phyloP scores from a whole-genome alignment of 768 basidiomycete genomes.

The Tulasnella sp. region DNA sequence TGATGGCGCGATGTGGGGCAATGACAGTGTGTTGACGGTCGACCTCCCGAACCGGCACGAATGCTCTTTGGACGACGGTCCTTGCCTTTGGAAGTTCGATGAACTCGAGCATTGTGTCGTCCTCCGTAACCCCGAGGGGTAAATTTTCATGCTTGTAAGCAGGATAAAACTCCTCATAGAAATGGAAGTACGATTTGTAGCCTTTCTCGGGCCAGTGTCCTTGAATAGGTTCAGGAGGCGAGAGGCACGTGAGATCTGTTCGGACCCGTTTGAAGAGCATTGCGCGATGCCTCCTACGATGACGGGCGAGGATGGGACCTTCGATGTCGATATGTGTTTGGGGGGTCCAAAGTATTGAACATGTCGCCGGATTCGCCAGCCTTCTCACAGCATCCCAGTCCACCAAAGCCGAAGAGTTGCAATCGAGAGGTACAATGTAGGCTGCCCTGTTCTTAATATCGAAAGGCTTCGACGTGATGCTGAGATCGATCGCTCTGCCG shows the following conservation, averaged over 20 bases:
- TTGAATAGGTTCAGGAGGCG: slow-evolving; percentile 47
- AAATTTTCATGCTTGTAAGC: not conserved
- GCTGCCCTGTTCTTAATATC: slow-evolving; percentile 54
- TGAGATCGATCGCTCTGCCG: slow-evolving; percentile 61
- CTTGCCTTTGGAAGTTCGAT: slow-evolving; percentile 16
- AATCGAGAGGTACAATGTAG: slow-evolving; percentile 68
- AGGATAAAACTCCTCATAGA: slow-evolving; percentile 20
- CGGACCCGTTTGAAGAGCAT: slow-evolving; percentile 62
- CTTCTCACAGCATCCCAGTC: not conserved
- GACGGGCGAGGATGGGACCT: slow-evolving; percentile 26
- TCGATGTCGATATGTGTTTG: slow-evolving; percentile 8
- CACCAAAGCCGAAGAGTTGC: slow-evolving; percentile 44
- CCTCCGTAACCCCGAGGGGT: not conserved
- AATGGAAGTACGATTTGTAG: slow-evolving; percentile 32
- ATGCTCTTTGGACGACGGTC: slow-evolving; percentile 7
- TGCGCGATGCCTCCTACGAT: slow-evolving; percentile 44
- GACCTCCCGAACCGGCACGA: slow-evolving; percentile 8
- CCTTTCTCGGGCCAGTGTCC: slow-evolving; percentile 13
- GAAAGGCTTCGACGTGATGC: slow-evolving; percentile 63
- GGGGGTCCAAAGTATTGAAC: not conserved
- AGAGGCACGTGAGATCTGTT: slow-evolving; percentile 67
- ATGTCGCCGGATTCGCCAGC: not conserved
- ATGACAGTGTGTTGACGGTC: slow-evolving; percentile 25
- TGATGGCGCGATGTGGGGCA: slow-evolving; percentile 23
- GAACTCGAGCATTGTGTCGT: slow-evolving; percentile 33